Percentiles rank a stretch among this genome's conserved stretches.
These are phyloP conservation scores for Leptographium galeiforme DNA, from an alignment of 2,329 filamentous ascomycete genomes.

Conservation along the genomic window DNA sequence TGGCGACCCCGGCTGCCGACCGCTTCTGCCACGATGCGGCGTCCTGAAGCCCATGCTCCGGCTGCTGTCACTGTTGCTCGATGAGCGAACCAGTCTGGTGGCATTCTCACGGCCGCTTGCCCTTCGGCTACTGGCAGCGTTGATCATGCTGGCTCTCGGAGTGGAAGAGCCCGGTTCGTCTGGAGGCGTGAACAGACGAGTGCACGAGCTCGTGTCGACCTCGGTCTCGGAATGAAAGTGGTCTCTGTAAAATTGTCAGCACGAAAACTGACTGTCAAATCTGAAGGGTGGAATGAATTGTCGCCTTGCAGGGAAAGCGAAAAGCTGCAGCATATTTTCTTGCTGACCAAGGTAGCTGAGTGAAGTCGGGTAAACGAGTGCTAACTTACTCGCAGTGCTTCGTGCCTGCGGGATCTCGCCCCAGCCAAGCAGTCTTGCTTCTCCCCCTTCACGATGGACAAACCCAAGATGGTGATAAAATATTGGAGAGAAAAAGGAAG, in stretches of 20 bases:
- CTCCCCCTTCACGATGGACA: too few species aligned
- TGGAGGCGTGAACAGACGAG: neutral
- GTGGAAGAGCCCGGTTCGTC: neutral
- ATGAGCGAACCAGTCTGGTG: neutral
- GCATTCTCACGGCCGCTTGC: neutral
- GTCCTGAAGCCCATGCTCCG: neutral
- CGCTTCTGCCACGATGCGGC: neutral
- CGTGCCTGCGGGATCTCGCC: too few species aligned
- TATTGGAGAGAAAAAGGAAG: too few species aligned
- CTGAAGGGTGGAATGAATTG: neutral
- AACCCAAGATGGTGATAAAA: too few species aligned
- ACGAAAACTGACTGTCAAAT: too few species aligned
- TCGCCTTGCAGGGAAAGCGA: too few species aligned
- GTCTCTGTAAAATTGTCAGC: neutral
- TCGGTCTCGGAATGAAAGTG: neutral
- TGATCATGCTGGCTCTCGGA: neutral
- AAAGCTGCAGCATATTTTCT: too few species aligned
- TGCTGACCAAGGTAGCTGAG: too few species aligned
- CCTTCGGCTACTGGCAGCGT: neutral
- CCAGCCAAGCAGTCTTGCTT: too few species aligned
- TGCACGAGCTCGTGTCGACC: neutral
- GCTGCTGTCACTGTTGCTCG: neutral
- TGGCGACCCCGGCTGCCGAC: conserved; percentile 1
- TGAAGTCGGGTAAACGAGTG: too few species aligned
- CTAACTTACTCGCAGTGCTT: too few species aligned